phyloP scores from a whole-genome alignment of 1,139 yeast species.

The Candida sanyaensis region DNA sequence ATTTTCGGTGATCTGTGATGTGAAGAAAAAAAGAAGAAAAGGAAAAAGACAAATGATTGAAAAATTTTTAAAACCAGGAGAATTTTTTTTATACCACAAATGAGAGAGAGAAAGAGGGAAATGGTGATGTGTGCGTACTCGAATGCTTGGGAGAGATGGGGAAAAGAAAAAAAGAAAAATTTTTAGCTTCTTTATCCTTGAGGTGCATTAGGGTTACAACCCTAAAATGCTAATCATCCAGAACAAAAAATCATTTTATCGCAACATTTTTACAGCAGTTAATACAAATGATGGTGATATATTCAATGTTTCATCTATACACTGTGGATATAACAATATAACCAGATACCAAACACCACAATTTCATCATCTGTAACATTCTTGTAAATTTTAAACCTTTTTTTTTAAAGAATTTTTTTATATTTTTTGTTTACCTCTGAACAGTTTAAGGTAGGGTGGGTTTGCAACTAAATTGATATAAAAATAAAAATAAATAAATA shows the following conservation, averaged over 20 bases:
- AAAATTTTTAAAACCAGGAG: slow-evolving; percentile 5
- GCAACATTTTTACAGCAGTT: background rate
- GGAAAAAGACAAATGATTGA: background rate
- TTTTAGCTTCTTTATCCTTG: too few relatives aligned
- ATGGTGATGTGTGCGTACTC: background rate
- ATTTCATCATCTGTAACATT: background rate
- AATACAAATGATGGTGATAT: background rate
- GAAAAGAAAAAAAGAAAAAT: background rate
- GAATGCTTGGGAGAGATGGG: background rate
- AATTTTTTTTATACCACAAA: background rate
- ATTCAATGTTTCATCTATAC: background rate
- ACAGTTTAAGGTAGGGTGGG: background rate
- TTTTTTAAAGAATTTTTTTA: background rate
- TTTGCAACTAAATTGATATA: background rate
- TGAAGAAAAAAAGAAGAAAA: slow-evolving; percentile 3
- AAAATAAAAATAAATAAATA: background rate
- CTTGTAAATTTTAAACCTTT: background rate
- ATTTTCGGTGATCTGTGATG: slow-evolving; percentile 15
- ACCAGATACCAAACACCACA: background rate
- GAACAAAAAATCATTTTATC: background rate
- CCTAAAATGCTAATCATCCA: background rate
- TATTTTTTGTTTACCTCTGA: background rate
- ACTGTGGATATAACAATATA: background rate
- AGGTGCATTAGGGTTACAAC: slow-evolving; percentile 2
- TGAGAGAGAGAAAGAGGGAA: background rate